These are phyloP conservation scores for Ustilago sp. DNA, from an alignment of 1,284 basidiomycete species.

Conservation along the genomic window DNA sequence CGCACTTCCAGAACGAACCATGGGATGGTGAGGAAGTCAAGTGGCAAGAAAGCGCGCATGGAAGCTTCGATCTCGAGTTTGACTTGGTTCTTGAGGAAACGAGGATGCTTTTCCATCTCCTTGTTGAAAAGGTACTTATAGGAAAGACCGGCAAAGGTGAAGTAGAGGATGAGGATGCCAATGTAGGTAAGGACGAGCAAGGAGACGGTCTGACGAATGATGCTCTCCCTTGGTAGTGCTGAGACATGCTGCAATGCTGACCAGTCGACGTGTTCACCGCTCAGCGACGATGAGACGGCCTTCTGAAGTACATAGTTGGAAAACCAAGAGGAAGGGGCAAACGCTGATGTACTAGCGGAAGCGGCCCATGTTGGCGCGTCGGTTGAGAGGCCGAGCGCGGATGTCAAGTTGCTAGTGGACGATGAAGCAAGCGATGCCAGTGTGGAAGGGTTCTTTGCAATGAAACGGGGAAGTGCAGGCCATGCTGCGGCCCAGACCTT, in stretches of 20 bases:
- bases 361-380: conserved; percentile 38
- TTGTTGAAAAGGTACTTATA: conserved; percentile 93
- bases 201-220: conserved; percentile 79
- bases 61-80: conserved; percentile 83
- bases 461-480: conserved; percentile 71
- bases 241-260: conserved; percentile 35
- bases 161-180: conserved; percentile 77
- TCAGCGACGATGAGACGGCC: conserved; percentile 30
- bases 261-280: conserved; percentile 41
- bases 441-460: conserved; percentile 39
- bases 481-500: conserved; percentile 79
- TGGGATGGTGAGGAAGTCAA: conserved; percentile 81
- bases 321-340: conserved; percentile 31
- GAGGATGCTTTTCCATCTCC: conserved; percentile 93
- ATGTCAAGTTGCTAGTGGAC: conserved; percentile 40
- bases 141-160: conserved; percentile 80
- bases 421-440: conserved; percentile 31
- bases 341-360: conserved; percentile 33
- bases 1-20: conserved; percentile 94
- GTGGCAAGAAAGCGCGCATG: conserved; percentile 80
- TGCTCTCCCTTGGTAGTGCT: conserved; percentile 57
- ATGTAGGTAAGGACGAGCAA: conserved; percentile 80
- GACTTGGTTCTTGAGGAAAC: conserved; percentile 86
- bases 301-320: conserved; percentile 39
- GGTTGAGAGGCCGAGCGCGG: conserved; percentile 16